Percentiles rank a stretch among this genome's conserved stretches.
phyloP scores from a whole-genome alignment of 768 basidiomycete species.

The Russula sp. region DNA sequence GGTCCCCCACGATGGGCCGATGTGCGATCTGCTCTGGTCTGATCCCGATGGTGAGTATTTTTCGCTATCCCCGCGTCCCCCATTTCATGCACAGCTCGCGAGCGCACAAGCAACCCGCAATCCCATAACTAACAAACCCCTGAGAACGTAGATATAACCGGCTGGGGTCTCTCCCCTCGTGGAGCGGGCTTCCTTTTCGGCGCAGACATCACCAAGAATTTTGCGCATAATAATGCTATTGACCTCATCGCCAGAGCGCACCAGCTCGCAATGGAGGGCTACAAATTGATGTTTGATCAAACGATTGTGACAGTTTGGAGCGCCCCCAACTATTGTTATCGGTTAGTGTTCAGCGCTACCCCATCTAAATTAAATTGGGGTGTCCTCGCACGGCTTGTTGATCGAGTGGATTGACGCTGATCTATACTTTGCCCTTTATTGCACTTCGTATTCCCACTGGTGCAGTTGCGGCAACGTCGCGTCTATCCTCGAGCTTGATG shows the following conservation, averaged over 20 bases:
- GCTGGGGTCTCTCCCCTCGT: constrained; percentile 96
- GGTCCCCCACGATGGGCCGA: constrained; percentile 95
- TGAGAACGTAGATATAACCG: constrained; percentile 59
- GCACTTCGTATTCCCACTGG: not conserved
- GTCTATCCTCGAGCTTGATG: constrained; percentile 90
- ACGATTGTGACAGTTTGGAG: constrained; percentile 98
- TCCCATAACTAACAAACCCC: not conserved
- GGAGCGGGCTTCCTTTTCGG: constrained; percentile 97
- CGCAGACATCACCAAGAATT: constrained; percentile 81
- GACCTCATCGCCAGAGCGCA: constrained; percentile 96
- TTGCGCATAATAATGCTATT: constrained; percentile 86
- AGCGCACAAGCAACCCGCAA: not conserved
- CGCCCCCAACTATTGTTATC: constrained; percentile 96
- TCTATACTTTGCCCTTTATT: not conserved
- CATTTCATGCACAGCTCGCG: not conserved
- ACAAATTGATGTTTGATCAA: constrained; percentile 93
- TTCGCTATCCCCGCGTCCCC: not conserved
- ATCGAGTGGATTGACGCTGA: not conserved
- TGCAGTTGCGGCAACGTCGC: constrained; percentile 91
- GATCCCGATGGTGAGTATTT: constrained; percentile 81
- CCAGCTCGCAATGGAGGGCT: constrained; percentile 97
- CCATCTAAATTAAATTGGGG: not conserved
- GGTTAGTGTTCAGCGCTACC: constrained; percentile 44
- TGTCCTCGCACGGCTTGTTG: not conserved
- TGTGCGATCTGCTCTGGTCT: constrained; percentile 99